A percentile compares a stretch with the other conserved stretches of the same genome.
These are phyloP conservation scores for Aureobasidium sp. DNA, from an alignment of 2,329 filamentous ascomycete genomes.

Conservation along the genomic window DNA sequence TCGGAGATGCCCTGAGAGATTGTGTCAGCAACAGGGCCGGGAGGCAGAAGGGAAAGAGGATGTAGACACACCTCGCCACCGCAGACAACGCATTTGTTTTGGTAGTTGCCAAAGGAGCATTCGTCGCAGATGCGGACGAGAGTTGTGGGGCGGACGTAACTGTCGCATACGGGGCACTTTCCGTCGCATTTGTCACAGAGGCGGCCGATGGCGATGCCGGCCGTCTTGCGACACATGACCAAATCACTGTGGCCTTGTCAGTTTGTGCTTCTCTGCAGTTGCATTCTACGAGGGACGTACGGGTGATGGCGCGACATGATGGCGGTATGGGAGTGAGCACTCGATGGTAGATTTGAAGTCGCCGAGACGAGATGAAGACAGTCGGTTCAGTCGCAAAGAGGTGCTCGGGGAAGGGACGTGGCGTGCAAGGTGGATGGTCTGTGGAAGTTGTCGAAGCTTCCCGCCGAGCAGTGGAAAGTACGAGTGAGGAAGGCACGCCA, in stretches of 20 bases:
- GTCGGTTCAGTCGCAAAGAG: not conserved
- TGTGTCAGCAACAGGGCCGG: not conserved
- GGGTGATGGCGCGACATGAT: conserved; percentile 90
- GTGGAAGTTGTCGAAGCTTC: not conserved
- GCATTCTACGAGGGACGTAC: conserved; percentile 42
- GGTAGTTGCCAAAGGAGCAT: conserved; percentile 98
- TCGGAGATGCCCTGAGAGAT: conserved; percentile 70
- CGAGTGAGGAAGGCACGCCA: not conserved
- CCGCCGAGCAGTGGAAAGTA: not conserved
- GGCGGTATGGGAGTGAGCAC: not conserved
- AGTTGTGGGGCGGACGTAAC: conserved; percentile 94
- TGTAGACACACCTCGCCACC: conserved; percentile 58
- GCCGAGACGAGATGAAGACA: not conserved
- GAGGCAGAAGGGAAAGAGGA: not conserved
- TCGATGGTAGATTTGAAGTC: not conserved
- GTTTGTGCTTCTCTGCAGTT: not conserved
- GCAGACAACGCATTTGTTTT: conserved; percentile 99
- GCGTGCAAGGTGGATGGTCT: not conserved
- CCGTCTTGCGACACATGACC: conserved; percentile 98
- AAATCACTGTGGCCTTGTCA: conserved; percentile 56
- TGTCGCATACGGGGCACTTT: conserved; percentile 98
- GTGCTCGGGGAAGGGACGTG: not conserved
- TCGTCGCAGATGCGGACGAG: conserved; percentile 98
- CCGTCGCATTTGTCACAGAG: conserved; percentile 99
- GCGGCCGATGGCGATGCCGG: conserved; percentile 94